Conservation (phyloP, 2,329 filamentous ascomycete species). For the Biscogniauxia marginata region DNA sequence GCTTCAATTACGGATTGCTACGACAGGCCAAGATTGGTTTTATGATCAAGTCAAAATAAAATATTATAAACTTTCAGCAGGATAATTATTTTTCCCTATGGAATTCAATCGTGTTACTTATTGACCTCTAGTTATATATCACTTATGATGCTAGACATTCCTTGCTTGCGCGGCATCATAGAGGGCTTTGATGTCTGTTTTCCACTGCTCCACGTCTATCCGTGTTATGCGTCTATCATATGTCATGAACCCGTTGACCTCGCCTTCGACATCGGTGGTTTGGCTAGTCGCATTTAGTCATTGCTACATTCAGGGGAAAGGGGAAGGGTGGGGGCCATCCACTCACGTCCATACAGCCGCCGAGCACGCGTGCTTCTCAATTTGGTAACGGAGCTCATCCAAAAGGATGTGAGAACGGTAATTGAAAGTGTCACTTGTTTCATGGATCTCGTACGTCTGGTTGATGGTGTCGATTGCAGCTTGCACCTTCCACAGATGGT, state of each 20-base stretch:
- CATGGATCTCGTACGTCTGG: conserved; percentile 66
- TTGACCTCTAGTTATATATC: not conserved
- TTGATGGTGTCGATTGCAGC: conserved; percentile 59
- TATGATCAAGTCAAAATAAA: too few relatives aligned
- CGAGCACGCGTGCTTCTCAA: conserved; percentile 61
- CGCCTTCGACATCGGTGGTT: conserved; percentile 72
- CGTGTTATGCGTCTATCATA: conserved; percentile 64
- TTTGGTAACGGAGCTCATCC: conserved; percentile 59
- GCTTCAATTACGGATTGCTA: not conserved
- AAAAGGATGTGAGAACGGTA: conserved; percentile 62
- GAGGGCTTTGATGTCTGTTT: conserved; percentile 55
- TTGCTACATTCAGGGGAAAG: not conserved
- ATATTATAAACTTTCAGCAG: too few relatives aligned
- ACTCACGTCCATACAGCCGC: conserved; percentile 63
- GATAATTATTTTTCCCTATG: too few relatives aligned
- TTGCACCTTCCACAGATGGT: conserved; percentile 65
- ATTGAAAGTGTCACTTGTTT: conserved; percentile 60
- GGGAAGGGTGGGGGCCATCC: not conserved
- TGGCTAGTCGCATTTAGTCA: conserved; percentile 39
- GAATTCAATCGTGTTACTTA: too few relatives aligned
- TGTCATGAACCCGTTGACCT: conserved; percentile 69
- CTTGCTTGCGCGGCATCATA: conserved; percentile 52
- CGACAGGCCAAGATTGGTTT: too few relatives aligned
- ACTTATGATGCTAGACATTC: conserved; percentile 10
- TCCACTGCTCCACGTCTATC: conserved; percentile 58